Conservation (phyloP, 2,329 filamentous ascomycete species). For the Fusarium sp. region DNA sequence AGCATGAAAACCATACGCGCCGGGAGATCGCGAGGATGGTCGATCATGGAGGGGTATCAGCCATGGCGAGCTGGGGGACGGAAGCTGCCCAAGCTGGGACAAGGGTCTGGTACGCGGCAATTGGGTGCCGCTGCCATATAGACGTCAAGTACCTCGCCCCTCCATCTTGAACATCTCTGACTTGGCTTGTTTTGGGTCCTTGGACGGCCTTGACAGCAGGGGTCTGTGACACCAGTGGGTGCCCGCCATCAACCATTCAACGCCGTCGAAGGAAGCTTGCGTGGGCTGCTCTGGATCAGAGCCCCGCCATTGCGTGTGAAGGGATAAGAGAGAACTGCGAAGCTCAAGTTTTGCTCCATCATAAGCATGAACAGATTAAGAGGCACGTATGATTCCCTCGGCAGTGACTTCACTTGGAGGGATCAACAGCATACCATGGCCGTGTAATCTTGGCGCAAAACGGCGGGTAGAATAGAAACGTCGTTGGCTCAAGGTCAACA, state of each 20-base stretch:
- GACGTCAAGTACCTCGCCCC: slow-evolving; percentile 38
- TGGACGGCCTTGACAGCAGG: slow-evolving; percentile 18
- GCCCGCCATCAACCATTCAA: slow-evolving; percentile 10
- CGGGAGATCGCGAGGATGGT: slow-evolving; percentile 32
- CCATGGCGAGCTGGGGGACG: slow-evolving; percentile 10
- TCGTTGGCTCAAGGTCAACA: slow-evolving; percentile 1
- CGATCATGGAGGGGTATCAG: slow-evolving; percentile 33
- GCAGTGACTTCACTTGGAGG: not conserved
- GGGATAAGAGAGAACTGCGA: slow-evolving; percentile 28
- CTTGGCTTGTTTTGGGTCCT: slow-evolving; percentile 4
- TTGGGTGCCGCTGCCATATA: slow-evolving; percentile 13
- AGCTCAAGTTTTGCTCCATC: not conserved
- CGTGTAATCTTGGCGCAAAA: not conserved
- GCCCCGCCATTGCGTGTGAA: slow-evolving; percentile 29
- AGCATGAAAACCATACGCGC: slow-evolving; percentile 45
- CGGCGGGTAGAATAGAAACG: not conserved
- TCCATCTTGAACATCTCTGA: slow-evolving; percentile 23
- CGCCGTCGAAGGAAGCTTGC: slow-evolving; percentile 35
- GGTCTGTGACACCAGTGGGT: slow-evolving; percentile 41
- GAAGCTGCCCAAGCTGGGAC: slow-evolving; percentile 32
- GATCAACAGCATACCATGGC: not conserved
- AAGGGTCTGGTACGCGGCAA: slow-evolving; percentile 32
- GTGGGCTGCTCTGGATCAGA: slow-evolving; percentile 18
- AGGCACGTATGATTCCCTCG: not conserved
- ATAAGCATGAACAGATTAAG: not conserved